Base-by-base conservation (phyloP, 257 asterid species). In the Nicotiana benthamiana region DNA sequence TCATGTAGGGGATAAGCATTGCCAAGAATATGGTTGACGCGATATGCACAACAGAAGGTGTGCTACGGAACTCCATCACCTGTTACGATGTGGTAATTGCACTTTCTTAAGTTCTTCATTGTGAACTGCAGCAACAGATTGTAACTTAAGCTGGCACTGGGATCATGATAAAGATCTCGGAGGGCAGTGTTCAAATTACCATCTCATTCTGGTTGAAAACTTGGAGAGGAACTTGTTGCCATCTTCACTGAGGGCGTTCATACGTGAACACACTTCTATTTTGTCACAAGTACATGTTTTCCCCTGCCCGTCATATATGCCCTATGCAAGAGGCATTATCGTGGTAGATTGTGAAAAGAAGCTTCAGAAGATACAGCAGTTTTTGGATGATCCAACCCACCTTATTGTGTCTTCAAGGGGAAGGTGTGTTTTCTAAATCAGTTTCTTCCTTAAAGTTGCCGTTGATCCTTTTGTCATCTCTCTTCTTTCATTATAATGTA, bases 401-500 rank as follows among this genome's bases (percentile, higher is more conserved):
- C 65, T 91, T 16, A 80, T 91, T 17, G 88, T 90, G 83, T 91
- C 96, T 34, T 79, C 87, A 61, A 87, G 80, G 54, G 96, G 92
- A 89, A 91, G 96, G 94, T 91, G 87, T 48, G 51, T 48, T 79
- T 64, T 68, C 40, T 26, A 48, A 46, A 61, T 62, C 51, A 74
- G 62, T 74, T 48, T 74, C 79, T 30, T 74, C 28, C 16, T 57
- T 24, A 48, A 30, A 74, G 43, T 74, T 24, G 62, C 48, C 24
- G 59, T 43, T 26, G 61, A 48, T 74, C 61, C 79, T 74, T 74
- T 48, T 15, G 62, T 15, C 4, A 8, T 17, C 60, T 72, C 34
- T 72, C 79, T 74, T 57, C 20, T 74, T 74, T 8, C 26, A 26
- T 74, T 26, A 9, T 26, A 48, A 2, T 74, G 43, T 74, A 36